Conservation (phyloP, 192 early-diverging fungal species). For the Irineochytrium annulatum region DNA sequence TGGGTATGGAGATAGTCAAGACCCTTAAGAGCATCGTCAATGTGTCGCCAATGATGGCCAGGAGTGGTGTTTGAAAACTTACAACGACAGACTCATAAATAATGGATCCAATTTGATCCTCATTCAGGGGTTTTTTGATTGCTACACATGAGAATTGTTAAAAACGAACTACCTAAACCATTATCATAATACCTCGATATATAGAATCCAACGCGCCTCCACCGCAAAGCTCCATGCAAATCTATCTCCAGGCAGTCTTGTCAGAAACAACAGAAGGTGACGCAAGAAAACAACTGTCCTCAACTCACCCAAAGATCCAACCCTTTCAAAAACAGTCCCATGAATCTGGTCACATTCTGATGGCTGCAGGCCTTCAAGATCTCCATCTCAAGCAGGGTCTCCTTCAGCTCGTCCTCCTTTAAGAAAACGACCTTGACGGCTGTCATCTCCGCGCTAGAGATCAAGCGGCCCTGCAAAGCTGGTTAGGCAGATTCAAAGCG, state of each 20-base stretch:
- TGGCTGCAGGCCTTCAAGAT: constrained; percentile 54
- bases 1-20: constrained; percentile 59
- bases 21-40: constrained; percentile 38
- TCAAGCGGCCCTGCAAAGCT: constrained; percentile 42
- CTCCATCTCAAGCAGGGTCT: constrained; percentile 68
- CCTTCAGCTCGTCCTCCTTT: constrained; percentile 62
- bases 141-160: constrained; percentile 24
- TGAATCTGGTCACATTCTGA: constrained; percentile 54
- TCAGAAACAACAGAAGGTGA: neutral
- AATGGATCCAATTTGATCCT: constrained; percentile 53
- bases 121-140: constrained; percentile 51
- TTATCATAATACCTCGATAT: constrained; percentile 43
- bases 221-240: constrained; percentile 63
- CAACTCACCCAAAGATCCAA: constrained; percentile 57
- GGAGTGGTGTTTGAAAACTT: constrained; percentile 1
- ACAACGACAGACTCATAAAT: constrained; percentile 56
- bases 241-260: constrained; percentile 22
- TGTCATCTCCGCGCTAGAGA: constrained; percentile 45
- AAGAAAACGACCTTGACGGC: constrained; percentile 63
- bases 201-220: constrained; percentile 59
- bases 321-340: constrained; percentile 59
- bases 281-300: constrained; percentile 6
- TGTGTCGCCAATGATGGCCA: neutral
- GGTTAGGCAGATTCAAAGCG: neutral
- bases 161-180: neutral